Evolutionary conservation across 2,329 filamentous ascomycete genomes (phyloP), one percentile per base, ranked within the genome.

Genomic region (Zymoseptoria brevis): DNA sequence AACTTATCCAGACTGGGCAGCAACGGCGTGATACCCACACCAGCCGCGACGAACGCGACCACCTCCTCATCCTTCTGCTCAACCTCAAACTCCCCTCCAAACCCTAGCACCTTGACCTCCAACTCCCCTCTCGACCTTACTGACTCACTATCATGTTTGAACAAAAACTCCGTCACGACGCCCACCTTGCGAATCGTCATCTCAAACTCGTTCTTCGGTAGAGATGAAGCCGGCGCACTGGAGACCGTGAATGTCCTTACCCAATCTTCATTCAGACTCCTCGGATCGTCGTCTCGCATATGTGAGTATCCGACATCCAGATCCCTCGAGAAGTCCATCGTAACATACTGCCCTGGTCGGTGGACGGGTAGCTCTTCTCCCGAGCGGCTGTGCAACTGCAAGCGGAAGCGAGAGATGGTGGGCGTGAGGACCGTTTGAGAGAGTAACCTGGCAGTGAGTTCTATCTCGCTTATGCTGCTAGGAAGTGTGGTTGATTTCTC

Each of bases 161-260:
- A 87, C 4, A 95, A 75, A 60, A 86, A 81, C 0, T 73, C 72
- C 0, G 90, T 95, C 4, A 85, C 88, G 0, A 81, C 79, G 0
- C 90, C 90, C 51, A 90, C 82, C 56, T 79, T 83, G 16, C 88
- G 76, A 1, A 85, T 82, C 4, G 88, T 93, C 62, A 95, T 86
- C 66, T 92, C 85, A 58, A 94, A 80, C 66, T 85, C 79, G 41
- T 77, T 68, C 1, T 71, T 69, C 2, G 64, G 60, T 1, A 69
- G 64, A 19, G 60, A 59, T 19, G 57, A 56, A 4, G 57, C 65
- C 1, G 71, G 68, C 21, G 63, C 58, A 1, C 81, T 89, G 1
- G 87, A 89, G 0, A 96, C 81, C 1, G 90, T 96, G 68, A 96
- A 96, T 0, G 90, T 95, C 26, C 90, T 79, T 4, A 94, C 78